Base-by-base conservation (phyloP, 2,329 filamentous ascomycete genomes). In the Clathrospora elynae region DNA sequence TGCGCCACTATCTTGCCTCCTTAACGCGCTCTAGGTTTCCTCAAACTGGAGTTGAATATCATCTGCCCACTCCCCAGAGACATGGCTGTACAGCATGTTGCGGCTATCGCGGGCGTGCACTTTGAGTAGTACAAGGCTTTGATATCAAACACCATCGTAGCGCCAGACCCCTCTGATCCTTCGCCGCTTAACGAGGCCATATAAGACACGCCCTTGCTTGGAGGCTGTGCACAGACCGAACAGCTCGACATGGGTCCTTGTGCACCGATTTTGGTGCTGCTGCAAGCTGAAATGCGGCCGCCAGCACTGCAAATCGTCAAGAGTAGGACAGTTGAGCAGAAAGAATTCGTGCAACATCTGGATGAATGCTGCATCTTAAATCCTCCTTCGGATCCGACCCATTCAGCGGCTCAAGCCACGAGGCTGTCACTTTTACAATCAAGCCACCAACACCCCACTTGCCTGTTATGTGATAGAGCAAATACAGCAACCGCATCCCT, bases 381-480 rank as follows among this genome's bases (percentile, higher is more conserved):
- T 23, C 18, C n/a, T 13, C 3, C 9, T 14, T 11, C 10, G 12
- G 14, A 16, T 17, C 26, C 5, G 14, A 5, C 12, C 19, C 25
- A 10, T 25, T n/a, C 26, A 17, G 42, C 42, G 26, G 42, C 42
- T 36, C 42, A 53, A 46, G 30, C 46, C 53, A 53, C 46, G 46
- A 55, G 42, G 42, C 35, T 40, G 41, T 19, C 28, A 16, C 32
- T 16, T 22, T 23, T 29, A 18, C 29, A 22, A 19, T 25, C 18
- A 17, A n/a, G n/a, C n/a, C 40, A 41, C 42, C 28, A 25, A 43
- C 45, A n/a, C 61, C 61, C 61, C 61, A 64, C 61, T 59, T 63
- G 54, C 62, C 55, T 51, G 42, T 61, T 58, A 40, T 35, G 53
- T 53, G 53, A 53, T 43, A 49, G 35, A 31, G 42, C 28, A 35